Conservation (phyloP, 2,329 filamentous ascomycete genomes). For the Pyrenophora graminea region DNA sequence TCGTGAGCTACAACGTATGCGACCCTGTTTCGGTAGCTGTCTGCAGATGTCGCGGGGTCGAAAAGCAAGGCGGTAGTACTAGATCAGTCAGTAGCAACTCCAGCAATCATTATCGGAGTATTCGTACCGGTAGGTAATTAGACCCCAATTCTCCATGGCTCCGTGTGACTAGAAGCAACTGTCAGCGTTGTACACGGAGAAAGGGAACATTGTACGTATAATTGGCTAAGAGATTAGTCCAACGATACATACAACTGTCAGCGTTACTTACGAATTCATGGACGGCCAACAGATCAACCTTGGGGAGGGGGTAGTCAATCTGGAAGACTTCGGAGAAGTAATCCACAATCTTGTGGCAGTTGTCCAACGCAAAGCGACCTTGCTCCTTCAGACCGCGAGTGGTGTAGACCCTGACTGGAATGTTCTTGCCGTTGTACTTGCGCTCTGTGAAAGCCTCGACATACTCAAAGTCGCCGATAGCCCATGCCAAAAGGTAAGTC, state of each 20-base stretch:
- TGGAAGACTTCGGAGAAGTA: slow-evolving; percentile 96
- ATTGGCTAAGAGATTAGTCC: slow-evolving; percentile 46
- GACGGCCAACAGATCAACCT: slow-evolving; percentile 94
- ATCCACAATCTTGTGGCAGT: slow-evolving; percentile 91
- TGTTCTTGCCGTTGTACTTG: slow-evolving; percentile 85
- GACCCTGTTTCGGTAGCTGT: slow-evolving; percentile 87
- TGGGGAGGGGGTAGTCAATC: slow-evolving; percentile 82
- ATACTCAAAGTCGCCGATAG: slow-evolving; percentile 95
- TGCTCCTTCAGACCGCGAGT: slow-evolving; percentile 93
- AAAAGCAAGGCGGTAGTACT: slow-evolving; percentile 91
- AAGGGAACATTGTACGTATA: slow-evolving; percentile 42
- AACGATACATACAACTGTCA: slow-evolving; percentile 6
- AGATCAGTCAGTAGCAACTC: slow-evolving; percentile 7
- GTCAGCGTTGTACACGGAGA: slow-evolving; percentile 45
- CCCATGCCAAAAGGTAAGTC: slow-evolving; percentile 94
- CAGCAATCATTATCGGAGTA: background rate
- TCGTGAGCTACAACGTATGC: slow-evolving; percentile 99
- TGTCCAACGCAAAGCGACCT: slow-evolving; percentile 84
- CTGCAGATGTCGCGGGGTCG: slow-evolving; percentile 88
- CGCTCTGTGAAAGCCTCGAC: slow-evolving; percentile 88
- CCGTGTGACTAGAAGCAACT: slow-evolving; percentile 62
- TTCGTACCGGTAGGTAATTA: slow-evolving; percentile 82
- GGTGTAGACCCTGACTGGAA: slow-evolving; percentile 95
- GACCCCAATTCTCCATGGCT: slow-evolving; percentile 98
- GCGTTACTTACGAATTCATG: slow-evolving; percentile 78